Conservation (phyloP, 2,329 filamentous ascomycete species). For the Chaetomium sp. region DNA sequence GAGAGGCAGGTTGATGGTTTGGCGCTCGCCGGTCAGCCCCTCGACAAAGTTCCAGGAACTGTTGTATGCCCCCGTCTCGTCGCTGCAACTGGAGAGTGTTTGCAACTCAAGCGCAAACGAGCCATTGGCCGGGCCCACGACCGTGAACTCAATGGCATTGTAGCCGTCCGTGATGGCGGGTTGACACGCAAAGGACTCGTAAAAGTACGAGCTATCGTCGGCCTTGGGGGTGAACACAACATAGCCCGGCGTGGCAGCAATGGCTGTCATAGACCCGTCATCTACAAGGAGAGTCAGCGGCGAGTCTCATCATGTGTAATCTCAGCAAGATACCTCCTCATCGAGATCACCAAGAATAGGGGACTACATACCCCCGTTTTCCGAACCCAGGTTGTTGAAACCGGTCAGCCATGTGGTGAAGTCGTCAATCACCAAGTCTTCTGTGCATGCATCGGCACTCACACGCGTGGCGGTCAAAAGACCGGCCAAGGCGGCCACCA, state of each 20-base stretch:
- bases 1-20: slow-evolving; percentile 46
- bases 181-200: slow-evolving; percentile 46
- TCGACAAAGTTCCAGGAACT: slow-evolving; percentile 26
- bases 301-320: not conserved
- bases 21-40: slow-evolving; percentile 41
- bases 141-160: slow-evolving; percentile 39
- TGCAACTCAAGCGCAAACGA: slow-evolving; percentile 41
- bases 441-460: slow-evolving; percentile 23
- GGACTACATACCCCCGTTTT: slow-evolving; percentile 24
- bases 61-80: slow-evolving; percentile 9
- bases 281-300: slow-evolving; percentile 30
- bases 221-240: slow-evolving; percentile 45
- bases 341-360: too few relatives aligned
- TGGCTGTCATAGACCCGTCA: slow-evolving; percentile 36
- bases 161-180: slow-evolving; percentile 40
- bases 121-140: slow-evolving; percentile 39
- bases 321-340: not conserved
- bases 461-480: slow-evolving; percentile 17
- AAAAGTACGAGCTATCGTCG: slow-evolving; percentile 41
- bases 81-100: slow-evolving; percentile 28
- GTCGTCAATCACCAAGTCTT: slow-evolving; percentile 27
- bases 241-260: slow-evolving; percentile 35
- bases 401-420: slow-evolving; percentile 25
- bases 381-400: slow-evolving; percentile 25
- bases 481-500: slow-evolving; percentile 19